Conservation (phyloP, 1,139 yeast genomes). For the Protomyces gravidus region DNA sequence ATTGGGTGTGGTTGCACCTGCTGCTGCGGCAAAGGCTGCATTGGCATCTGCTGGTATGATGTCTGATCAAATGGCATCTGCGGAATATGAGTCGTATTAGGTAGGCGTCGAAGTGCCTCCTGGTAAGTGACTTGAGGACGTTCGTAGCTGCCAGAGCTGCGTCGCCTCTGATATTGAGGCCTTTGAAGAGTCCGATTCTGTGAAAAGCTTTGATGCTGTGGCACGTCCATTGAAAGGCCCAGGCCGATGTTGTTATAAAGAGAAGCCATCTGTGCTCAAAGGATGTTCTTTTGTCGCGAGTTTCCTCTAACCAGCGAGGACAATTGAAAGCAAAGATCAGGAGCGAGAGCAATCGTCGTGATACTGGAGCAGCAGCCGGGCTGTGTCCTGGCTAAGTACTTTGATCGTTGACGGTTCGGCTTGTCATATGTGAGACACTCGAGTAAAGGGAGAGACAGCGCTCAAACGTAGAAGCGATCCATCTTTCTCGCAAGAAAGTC, state of each 20-base stretch:
- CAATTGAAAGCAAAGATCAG: neutral
- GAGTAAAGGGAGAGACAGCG: neutral
- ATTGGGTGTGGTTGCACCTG: neutral
- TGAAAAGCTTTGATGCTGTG: neutral
- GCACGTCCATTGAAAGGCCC: slow-evolving; percentile 18
- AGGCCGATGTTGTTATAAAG: slow-evolving; percentile 13
- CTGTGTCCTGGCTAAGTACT: neutral
- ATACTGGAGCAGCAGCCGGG: too few species aligned
- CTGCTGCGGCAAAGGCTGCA: neutral
- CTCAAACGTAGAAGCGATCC: neutral
- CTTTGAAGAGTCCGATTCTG: neutral
- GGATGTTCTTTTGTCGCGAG: neutral
- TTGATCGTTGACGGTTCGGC: neutral
- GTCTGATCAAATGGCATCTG: neutral
- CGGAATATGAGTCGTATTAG: neutral
- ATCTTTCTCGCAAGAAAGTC: too few species aligned
- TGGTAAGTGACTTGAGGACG: neutral
- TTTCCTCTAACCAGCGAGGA: neutral
- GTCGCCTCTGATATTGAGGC: neutral
- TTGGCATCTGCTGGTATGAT: neutral
- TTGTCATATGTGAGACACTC: neutral
- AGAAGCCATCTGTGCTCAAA: neutral
- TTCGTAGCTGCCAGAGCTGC: neutral
- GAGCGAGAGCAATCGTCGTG: neutral
- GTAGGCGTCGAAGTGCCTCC: neutral